Evolutionary conservation across 805 yeast species (phyloP), one percentile per base, ranked within the genome.

Genomic region (Candida schatavii): DNA sequence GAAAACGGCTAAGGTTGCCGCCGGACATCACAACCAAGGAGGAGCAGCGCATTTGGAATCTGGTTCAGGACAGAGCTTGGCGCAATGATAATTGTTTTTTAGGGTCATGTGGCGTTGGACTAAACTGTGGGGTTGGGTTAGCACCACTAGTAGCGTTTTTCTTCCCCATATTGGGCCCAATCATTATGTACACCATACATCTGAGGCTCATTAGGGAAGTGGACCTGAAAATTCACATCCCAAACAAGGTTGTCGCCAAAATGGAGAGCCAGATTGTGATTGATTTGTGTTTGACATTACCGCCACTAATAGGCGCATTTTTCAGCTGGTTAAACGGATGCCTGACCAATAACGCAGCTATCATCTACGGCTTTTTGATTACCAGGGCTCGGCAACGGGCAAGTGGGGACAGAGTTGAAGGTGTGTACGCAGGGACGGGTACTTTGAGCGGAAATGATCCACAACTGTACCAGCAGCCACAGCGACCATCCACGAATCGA

Each of bases 281-380:
- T 44, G 97, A 91, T 59, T 69, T 90, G 23, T 50, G 85, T 30
- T 78, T 90, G 29, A 74, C 90, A 2, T 66, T 91, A 26, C 83
- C 91, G 0, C 98, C 98, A 0, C 50, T 89, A 3, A 59, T 91
- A 26, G 98, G 98, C 1, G 70, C 81, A 2, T 63, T 89, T 28
- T 75, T 89, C 41, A 67, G 86, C 10, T 90, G 96, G 91, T 45
- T 90, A 59, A 78, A 88, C 55, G 86, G 82, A 2, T 86, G 96
- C 56, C 86, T 95, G 5, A 87, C 97, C 0, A 70, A 97, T 54
- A 90, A 91, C 59, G 95, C 96, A 0, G 90, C 91, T 0, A 54
- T 88, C 52, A 73, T 89, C 6, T 88, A 87, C 57, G 48, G 50
- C 13, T 57, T 52, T 41, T 45, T 61, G 36, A 46, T 45, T 13